Percentiles rank a stretch among this genome's conserved stretches.
Evolutionary conservation across 2,329 filamentous ascomycete species (phyloP).

Genomic region (Rhinocladiella similis): DNA sequence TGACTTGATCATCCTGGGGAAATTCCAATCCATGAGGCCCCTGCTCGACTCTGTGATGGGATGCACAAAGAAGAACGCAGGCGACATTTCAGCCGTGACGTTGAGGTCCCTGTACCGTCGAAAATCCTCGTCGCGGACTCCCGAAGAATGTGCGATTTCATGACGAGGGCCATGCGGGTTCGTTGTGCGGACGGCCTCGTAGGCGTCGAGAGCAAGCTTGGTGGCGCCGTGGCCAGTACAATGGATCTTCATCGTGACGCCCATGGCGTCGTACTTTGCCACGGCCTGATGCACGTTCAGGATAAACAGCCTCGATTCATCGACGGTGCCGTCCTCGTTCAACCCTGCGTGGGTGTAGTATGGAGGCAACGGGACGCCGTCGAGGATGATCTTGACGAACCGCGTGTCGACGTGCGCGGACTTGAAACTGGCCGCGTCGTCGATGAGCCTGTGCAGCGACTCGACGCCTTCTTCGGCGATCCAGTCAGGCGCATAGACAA

Average conservation of each 20-base stretch:
- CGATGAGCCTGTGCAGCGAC: constrained; percentile 27
- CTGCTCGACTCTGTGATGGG: constrained; percentile 4
- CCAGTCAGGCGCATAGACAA: constrained; percentile 28
- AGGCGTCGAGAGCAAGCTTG: constrained; percentile 33
- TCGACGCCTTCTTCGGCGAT: constrained; percentile 26
- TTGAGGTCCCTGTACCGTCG: constrained; percentile 31
- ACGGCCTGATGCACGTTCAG: constrained; percentile 25
- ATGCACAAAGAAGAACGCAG: constrained; percentile 31
- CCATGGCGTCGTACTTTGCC: constrained; percentile 32
- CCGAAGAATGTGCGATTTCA: constrained; percentile 31
- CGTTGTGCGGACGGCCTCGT: constrained; percentile 29
- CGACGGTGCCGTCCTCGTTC: constrained; percentile 28
- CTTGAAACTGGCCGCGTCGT: constrained; percentile 27
- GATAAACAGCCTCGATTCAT: constrained; percentile 27
- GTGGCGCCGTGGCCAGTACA: constrained; percentile 34
- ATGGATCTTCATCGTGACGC: constrained; percentile 37
- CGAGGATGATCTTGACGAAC: constrained; percentile 38
- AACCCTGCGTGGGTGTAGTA: constrained; percentile 19
- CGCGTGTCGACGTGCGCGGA: constrained; percentile 33
- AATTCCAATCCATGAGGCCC: constrained; percentile 32
- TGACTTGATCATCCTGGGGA: constrained; percentile 29
- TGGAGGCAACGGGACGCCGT: constrained; percentile 35
- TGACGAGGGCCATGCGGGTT: constrained; percentile 30
- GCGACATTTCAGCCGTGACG: constrained; percentile 38
- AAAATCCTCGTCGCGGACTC: constrained; percentile 33